Conservation (phyloP, 2,329 filamentous ascomycete genomes). For the Exserohilum turcica region DNA sequence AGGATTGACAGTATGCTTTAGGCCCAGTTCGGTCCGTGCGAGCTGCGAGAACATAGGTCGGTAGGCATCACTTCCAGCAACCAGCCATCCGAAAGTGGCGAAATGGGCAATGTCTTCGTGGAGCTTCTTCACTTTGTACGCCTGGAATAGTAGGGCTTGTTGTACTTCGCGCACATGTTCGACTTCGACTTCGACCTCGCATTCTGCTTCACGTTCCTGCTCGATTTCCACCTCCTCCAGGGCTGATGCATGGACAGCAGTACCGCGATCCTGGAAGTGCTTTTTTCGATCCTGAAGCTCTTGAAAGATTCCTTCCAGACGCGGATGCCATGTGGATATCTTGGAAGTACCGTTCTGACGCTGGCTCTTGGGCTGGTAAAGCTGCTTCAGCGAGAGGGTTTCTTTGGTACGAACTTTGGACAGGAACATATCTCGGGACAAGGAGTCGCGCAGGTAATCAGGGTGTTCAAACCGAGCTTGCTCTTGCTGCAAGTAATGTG, state of each 20-base stretch:
- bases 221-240: conserved; percentile 66
- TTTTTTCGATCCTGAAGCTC: conserved; percentile 45
- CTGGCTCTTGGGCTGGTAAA: conserved; percentile 57
- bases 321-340: conserved; percentile 22
- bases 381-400: conserved; percentile 60
- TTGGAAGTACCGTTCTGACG: conserved; percentile 11
- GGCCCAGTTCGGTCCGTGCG: conserved; percentile 45
- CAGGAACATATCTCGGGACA: conserved; percentile 50
- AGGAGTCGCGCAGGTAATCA: conserved; percentile 46
- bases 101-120: conserved; percentile 56
- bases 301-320: conserved; percentile 39
- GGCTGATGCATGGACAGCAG: conserved; percentile 55
- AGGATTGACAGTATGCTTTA: conserved; percentile 32
- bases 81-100: conserved; percentile 52
- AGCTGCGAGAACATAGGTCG: conserved; percentile 53
- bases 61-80: conserved; percentile 46
- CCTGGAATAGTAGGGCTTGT: conserved; percentile 49
- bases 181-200: conserved; percentile 63
- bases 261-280: conserved; percentile 52
- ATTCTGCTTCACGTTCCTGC: conserved; percentile 53
- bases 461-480: conserved; percentile 56
- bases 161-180: conserved; percentile 63
- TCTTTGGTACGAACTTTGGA: conserved; percentile 58
- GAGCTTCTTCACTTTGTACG: conserved; percentile 54
- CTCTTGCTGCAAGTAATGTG: conserved; percentile 63